These are phyloP conservation scores for Zygotorulaspora sp. DNA, from an alignment of 805 yeast genomes.

Conservation along the genomic window DNA sequence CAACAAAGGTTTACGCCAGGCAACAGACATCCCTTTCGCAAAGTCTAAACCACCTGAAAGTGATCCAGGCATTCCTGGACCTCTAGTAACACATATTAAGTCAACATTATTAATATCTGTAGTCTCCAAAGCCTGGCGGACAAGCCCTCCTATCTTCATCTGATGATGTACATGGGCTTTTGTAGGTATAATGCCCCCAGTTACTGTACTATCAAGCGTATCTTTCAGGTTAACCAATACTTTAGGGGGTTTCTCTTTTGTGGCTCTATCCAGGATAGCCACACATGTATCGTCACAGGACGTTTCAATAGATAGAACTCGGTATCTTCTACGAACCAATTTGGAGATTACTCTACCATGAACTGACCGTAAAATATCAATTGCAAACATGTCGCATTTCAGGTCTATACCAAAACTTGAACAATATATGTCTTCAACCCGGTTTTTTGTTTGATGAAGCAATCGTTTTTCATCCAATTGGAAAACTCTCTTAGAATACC, in stretches of 20 bases:
- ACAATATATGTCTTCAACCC: no score
- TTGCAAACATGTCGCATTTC: no score
- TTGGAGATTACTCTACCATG: no score
- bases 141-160: constrained; percentile 47
- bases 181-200: constrained; percentile 87
- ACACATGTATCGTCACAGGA: constrained; percentile 96
- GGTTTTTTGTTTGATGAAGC: no score
- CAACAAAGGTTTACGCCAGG: constrained; percentile 69
- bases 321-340: constrained; percentile 46
- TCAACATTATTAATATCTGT: constrained; percentile 45
- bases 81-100: constrained; percentile 83
- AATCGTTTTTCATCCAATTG: constrained; percentile 4
- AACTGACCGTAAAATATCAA: no score
- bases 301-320: constrained; percentile 81
- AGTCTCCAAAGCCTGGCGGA: constrained; percentile 39
- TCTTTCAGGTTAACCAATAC: constrained; percentile 52
- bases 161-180: constrained; percentile 81
- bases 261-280: constrained; percentile 57
- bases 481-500: constrained; percentile 1
- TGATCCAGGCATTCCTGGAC: constrained; percentile 96
- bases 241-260: constrained; percentile 17
- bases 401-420: no score
- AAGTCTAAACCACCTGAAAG: constrained; percentile 75
- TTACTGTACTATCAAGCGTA: constrained; percentile 59
- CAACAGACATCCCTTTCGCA: constrained; percentile 80